Base-by-base conservation (phyloP, 1,284 basidiomycete genomes). In the Ganoderma resinaceum region DNA sequence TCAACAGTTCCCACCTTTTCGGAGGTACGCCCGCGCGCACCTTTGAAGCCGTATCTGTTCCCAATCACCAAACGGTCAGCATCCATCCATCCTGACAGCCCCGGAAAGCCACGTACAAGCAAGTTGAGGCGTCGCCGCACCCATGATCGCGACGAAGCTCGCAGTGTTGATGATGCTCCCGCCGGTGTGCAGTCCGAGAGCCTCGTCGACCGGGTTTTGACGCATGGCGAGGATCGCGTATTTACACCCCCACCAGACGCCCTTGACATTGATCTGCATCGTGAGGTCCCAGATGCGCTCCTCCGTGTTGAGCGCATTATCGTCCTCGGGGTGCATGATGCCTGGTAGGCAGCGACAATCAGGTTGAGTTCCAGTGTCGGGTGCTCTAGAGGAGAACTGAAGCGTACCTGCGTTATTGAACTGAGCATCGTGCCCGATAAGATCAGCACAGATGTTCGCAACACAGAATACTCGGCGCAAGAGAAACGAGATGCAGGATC, bases 201-300 rank as follows among this genome's bases (percentile, higher is more conserved):
- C 82, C 72, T 88, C 87, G 72, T 98, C 96, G 55, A 88, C 88
- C 16, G 94, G 89, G 82, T 98, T 98, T 72, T 95, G 83, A 71
- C 95, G 91, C 97, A 99, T 99, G 31, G 97, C 97, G 65, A 92
- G 85, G 78, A 99, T 96, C 8, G 96, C 97, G 78, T 99, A 92
- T 82, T 98, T 98, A 87, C 94, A 97, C 58, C 97, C 97, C 91
- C 93, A 99, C 97, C 97, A 98, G 68, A 98, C 97, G 66, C 97
- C 97, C 82, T 99, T 99, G 79, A 97, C 89, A 80, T 99, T 99
- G 84, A 98, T 93, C 70, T 89, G 86, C 91, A 97, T 95, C 6
- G 95, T 96, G 67, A 96, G 84, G 80, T 97, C 95, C 96, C 97
- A 98, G 80, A 98, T 95, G 73, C 87, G 90, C 81, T 99, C 97